A percentile compares a stretch with the other conserved stretches of the same genome.
Evolutionary conservation across 2,329 filamentous ascomycete species (phyloP).

Genomic region (Chaetothyriales sp.): DNA sequence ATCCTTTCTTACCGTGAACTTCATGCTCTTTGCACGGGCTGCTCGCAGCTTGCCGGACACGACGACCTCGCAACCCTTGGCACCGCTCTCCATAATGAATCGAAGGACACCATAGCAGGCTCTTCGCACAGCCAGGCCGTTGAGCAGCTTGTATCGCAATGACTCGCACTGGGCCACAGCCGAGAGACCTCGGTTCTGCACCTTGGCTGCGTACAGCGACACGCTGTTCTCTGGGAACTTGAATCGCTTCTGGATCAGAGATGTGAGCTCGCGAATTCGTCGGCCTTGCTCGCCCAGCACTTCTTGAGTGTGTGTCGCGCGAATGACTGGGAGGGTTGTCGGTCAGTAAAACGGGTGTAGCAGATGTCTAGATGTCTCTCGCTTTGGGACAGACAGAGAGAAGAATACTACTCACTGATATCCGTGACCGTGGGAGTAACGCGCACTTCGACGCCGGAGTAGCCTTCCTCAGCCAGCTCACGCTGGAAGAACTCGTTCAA

Average conservation of each 20-base stretch:
- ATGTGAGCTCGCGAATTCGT: slow-evolving; percentile 99
- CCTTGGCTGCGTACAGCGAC: slow-evolving; percentile 99
- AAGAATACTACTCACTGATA: slow-evolving; percentile 47
- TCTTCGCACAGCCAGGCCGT: slow-evolving; percentile 95
- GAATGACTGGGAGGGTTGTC: slow-evolving; percentile 51
- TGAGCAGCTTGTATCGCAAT: slow-evolving; percentile 99
- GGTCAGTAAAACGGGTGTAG: not conserved
- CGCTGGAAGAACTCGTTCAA: slow-evolving; percentile 99
- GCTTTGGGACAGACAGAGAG: slow-evolving; percentile 19
- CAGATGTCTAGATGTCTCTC: not conserved
- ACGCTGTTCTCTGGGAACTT: slow-evolving; percentile 99
- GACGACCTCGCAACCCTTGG: slow-evolving; percentile 99
- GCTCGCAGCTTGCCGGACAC: slow-evolving; percentile 98
- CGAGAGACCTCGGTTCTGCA: slow-evolving; percentile 99
- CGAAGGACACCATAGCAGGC: slow-evolving; percentile 99
- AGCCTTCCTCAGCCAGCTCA: slow-evolving; percentile 98
- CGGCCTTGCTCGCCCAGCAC: slow-evolving; percentile 99
- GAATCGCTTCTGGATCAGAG: slow-evolving; percentile 99
- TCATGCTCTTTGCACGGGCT: slow-evolving; percentile 99
- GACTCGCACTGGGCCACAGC: slow-evolving; percentile 99
- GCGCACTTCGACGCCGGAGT: slow-evolving; percentile 99
- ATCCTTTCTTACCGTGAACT: slow-evolving; percentile 68
- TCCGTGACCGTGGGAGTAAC: slow-evolving; percentile 99
- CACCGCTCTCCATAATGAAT: slow-evolving; percentile 99
- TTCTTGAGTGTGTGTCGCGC: slow-evolving; percentile 99